These are phyloP conservation scores for Ophiostoma sp. DNA, from an alignment of 2,329 filamentous ascomycete genomes.

Conservation along the genomic window DNA sequence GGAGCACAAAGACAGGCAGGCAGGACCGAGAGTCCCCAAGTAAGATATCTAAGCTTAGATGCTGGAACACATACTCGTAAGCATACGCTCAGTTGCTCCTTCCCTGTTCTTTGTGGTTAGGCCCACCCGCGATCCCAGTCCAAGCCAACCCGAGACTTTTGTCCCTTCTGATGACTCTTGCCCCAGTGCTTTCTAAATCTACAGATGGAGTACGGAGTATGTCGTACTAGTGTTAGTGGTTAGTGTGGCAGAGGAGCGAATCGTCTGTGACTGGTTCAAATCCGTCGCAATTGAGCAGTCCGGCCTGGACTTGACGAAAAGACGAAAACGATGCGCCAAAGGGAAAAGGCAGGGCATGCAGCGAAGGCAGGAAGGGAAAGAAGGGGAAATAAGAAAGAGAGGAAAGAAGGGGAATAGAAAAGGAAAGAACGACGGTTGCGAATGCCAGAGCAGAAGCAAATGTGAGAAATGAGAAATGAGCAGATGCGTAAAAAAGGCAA, in stretches of 20 bases:
- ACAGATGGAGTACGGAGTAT: neutral
- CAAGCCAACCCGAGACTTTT: neutral
- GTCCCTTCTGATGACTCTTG: slow-evolving; percentile 2
- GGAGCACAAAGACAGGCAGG: neutral
- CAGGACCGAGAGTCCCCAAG: too few species aligned
- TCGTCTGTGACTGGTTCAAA: neutral
- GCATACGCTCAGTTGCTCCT: neutral
- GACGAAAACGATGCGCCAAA: too few species aligned
- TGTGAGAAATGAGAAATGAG: neutral
- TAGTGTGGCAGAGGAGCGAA: neutral
- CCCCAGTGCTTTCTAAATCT: neutral
- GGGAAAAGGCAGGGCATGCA: neutral
- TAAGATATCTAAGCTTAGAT: neutral
- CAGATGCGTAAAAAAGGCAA: slow-evolving; percentile 7
- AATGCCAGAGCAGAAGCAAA: neutral
- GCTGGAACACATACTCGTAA: neutral
- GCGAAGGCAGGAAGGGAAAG: neutral
- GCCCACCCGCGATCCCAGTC: neutral
- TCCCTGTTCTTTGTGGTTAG: slow-evolving; percentile 11
- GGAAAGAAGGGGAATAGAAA: neutral
- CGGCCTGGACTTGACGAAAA: neutral
- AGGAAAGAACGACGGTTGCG: neutral
- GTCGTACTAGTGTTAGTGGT: neutral
- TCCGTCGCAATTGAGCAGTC: neutral
- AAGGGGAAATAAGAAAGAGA: neutral